phyloP scores from a whole-genome alignment of 2,329 filamentous ascomycete genomes.

The Lizonia empirigonia region DNA sequence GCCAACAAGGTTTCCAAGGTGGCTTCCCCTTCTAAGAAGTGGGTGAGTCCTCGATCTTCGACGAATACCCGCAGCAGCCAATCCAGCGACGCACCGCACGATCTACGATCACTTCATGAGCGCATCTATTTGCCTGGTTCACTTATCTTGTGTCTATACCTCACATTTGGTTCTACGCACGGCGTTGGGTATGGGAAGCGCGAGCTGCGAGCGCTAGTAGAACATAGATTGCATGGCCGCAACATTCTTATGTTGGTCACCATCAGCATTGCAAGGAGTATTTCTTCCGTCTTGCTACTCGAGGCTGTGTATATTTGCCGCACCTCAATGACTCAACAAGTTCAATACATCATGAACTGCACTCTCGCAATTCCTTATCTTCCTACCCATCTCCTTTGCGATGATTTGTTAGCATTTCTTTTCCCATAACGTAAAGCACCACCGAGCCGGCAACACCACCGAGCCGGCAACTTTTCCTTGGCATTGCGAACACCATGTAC shows the following conservation, averaged over 20 bases:
- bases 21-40: conserved; percentile 37
- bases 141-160: conserved; percentile 32
- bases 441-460: no score
- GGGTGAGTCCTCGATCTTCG: background rate
- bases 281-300: conserved; percentile 5
- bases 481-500: no score
- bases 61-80: background rate
- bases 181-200: conserved; percentile 37
- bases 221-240: conserved; percentile 25
- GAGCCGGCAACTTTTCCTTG: no score
- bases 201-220: conserved; percentile 25
- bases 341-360: background rate
- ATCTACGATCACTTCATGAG: conserved; percentile 17
- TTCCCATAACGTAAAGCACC: no score
- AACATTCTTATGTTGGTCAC: conserved; percentile 17
- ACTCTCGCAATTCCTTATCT: no score
- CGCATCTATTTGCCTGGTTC: conserved; percentile 15
- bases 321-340: background rate
- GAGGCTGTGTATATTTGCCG: conserved; percentile 13
- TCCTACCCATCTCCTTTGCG: no score
- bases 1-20: conserved; percentile 19
- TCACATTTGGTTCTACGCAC: conserved; percentile 23
- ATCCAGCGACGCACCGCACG: conserved; percentile 6
- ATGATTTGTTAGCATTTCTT: no score
- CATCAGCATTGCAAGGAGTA: conserved; percentile 31